Evolutionary conservation across 345 rosid genomes (phyloP), one percentile per base, ranked within the genome.

Genomic region (Hirschfeldia incana): DNA sequence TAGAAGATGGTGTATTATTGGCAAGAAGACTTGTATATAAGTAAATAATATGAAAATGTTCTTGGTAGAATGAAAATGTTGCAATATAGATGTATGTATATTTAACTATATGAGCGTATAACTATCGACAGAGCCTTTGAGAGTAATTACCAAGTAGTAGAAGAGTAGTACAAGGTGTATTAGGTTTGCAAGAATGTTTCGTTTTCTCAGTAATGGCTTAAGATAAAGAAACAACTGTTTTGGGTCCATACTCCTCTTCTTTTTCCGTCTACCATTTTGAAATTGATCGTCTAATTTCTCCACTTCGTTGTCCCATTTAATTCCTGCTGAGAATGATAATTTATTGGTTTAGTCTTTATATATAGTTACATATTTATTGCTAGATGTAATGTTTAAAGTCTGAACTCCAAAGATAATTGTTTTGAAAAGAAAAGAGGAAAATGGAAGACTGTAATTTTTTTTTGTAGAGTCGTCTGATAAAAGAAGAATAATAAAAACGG

Each of bases 141-240:
- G 27, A 53, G 59, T 15, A 57, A 8, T 57, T 3, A 57, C 17
- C 6, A 6, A 53, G 26, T 6, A 55, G 27, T 9, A 55, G 27
- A 53, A 53, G 8, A 15, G 66, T 53, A 21, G 49, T 15, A 71
- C 57, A n/a, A 53, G 59, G 27, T 15, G 27, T 53, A 21, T 21
- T 21, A 15, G 21, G 2, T 53, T 64, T 21, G 61, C 55, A 76
- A 76, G 89, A 87, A 87, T 86, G 88, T 87, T 84, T 86, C 88
- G 72, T 80, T 86, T 76, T 86, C 88, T 75, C 30, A 81, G 81
- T 86, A 75, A 87, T 86, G 82, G 58, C 70, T 72, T 65, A 72
- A 66, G 59, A 86, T 80, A 72, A 73, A 74, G 85, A 87, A 81
- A 83, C 91, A 87, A 83, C 89, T 89, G 86, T 75, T 46, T 78